Evolutionary conservation across 164 flowering plant species (phyloP).

Genomic region (Aristolochia californica): DNA sequence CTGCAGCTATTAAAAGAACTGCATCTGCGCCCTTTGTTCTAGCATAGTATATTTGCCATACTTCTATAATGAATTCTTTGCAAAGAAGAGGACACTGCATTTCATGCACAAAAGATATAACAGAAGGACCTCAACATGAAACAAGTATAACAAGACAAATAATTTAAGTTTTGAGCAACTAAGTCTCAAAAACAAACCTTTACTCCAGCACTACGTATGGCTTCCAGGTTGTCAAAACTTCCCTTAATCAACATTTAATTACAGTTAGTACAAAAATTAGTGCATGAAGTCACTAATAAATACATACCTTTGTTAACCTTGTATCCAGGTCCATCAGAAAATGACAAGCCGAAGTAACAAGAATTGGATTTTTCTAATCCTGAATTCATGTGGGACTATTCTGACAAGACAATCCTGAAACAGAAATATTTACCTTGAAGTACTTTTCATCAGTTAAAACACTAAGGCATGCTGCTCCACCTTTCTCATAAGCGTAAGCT

Average conservation of each 20-base stretch:
- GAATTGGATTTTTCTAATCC: too few relatives aligned
- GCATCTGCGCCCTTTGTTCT: constrained; percentile 97
- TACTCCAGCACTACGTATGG: constrained; percentile 75
- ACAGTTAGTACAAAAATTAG: background rate
- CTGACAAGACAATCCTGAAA: too few relatives aligned
- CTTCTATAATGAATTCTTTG: constrained; percentile 91
- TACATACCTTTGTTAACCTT: too few relatives aligned
- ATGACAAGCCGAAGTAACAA: background rate
- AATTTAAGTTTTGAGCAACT: constrained; percentile 5
- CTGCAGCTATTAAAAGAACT: constrained; percentile 87
- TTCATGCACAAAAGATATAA: constrained; percentile 2
- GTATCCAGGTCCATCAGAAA: background rate
- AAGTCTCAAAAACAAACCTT: constrained; percentile 32
- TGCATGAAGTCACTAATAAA: background rate
- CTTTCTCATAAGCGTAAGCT: constrained; percentile 88
- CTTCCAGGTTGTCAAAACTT: constrained; percentile 82
- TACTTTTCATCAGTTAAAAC: constrained; percentile 88
- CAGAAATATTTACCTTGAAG: constrained; percentile 47
- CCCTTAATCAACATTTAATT: constrained; percentile 36
- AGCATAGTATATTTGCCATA: constrained; percentile 95
- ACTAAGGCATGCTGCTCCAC: constrained; percentile 99
- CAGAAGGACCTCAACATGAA: too few relatives aligned
- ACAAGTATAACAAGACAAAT: background rate
- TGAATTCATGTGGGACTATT: too few relatives aligned
- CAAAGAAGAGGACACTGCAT: constrained; percentile 95